Base-by-base conservation (phyloP, 2,329 filamentous ascomycete genomes). In the Neonectria neomacrospora region DNA sequence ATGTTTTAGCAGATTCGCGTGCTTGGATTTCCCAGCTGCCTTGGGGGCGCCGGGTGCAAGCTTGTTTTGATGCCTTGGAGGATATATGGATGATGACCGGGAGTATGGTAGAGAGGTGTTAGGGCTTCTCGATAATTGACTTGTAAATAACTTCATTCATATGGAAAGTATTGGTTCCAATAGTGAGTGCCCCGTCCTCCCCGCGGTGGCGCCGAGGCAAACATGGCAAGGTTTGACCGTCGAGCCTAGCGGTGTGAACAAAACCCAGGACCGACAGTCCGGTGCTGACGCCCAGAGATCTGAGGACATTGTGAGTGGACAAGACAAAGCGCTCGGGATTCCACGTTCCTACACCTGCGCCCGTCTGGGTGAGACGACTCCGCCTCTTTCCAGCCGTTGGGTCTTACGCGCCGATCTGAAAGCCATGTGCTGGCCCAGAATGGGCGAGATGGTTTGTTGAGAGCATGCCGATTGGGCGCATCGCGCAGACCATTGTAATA, bases 31-130 rank as follows among this genome's bases (percentile, higher is more conserved):
- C 30, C 39, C 30, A 45, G 30, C 30, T 44, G 39, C 48, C n/a
- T n/a, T n/a, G 34, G 26, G 22, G 34, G 52, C 44, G 28, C 44
- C 44, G 41, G 14, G 41, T 14, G 32, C 18, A 39, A 12, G 18
- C 20, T 52, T 16, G 23, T 32, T 54, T 53, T 53, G n/a, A 45
- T n/a, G 9, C 48, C 26, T 44, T 42, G 32, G 48, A 32, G 6
- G 23, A 45, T 53, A 58, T 28, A 62, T 23, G n/a, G 45, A 51
- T 50, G n/a, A 32, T n/a, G 47, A 37, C 23, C 20, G 26, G 47
- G 58, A 61, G 58, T 55, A 50, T 54, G 32, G 50, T 41, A 52
- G 42, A 50, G 59, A 61, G 39, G 23, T 53, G 23, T 23, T 34
- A 11, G 12, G 14, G 47, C 18, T 53, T 63, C 48, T 58, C 54